Evolutionary conservation across 164 flowering plant genomes (phyloP), one percentile per base, ranked within the genome.

Genomic region (Vitis cinerea): DNA sequence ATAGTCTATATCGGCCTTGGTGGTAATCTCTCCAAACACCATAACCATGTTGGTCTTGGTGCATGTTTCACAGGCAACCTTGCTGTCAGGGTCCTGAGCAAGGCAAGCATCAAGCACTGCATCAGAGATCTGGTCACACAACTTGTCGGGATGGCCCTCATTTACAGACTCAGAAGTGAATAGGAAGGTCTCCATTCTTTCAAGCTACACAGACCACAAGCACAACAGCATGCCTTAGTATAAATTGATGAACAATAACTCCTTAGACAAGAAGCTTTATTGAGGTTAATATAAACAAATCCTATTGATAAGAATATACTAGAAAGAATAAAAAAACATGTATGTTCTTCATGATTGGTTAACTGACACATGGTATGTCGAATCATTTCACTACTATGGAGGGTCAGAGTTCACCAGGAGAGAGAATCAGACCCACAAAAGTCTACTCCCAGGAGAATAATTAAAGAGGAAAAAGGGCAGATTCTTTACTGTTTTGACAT

Each of bases 31-130:
- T 29, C 94, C 94, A 37, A 89, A 89, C 62, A 89, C 90, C 94
- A 89, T 89, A 64, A 89, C 94, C 94, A 89, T 89, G 89, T 87
- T 87, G 78, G 94, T 89, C 86, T 90, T 90, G 78, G 92, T 86
- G 83, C 92, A 88, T 47, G 94, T 90, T 82, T 90, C 94, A 19
- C 94, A 90, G 16, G 94, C 94, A 31, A 90, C 94, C 83, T 90
- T 90, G 85, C 92, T 88, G 67, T 90, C 93, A 2, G 90, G 86
- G 64, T 90, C 95, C 77, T 90, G 90, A 27, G 75, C 88, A 6
- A 90, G 89, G 88, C 95, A 90, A 50, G 95, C 95, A 19, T 90
- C 95, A 14, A 90, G 93, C 58, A 90, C 90, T 0, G 95, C 95
- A 81, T 88, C 95, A 14, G 95, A 90, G 75, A 90, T 85, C 83